Conservation (phyloP, 352 stramenopile species). For the Elongisporangium anandrum region DNA sequence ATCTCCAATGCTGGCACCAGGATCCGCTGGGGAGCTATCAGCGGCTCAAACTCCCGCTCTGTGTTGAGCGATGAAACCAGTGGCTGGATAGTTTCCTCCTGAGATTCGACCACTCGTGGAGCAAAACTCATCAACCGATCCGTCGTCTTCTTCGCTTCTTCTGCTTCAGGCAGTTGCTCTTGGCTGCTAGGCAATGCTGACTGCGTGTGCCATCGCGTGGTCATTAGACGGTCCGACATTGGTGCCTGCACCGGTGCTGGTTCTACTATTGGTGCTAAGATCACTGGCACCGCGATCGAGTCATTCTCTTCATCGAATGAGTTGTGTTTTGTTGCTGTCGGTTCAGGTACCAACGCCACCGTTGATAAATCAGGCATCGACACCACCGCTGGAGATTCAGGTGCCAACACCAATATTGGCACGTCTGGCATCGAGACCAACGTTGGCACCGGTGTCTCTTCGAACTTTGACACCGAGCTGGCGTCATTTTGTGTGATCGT, state of each 20-base stretch:
- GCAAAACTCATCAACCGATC: neutral
- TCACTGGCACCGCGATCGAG: neutral
- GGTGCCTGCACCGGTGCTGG: neutral
- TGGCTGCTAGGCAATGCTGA: neutral
- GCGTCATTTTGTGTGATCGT: no score
- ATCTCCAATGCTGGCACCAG: neutral
- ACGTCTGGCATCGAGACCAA: neutral
- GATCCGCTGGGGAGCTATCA: neutral
- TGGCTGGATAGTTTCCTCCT: neutral
- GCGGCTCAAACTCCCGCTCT: neutral
- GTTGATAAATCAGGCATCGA: no score
- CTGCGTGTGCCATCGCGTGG: neutral
- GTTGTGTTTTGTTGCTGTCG: neutral
- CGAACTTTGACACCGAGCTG: neutral
- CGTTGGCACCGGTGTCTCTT: neutral
- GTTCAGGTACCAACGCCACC: no score
- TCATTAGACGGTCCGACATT: neutral
- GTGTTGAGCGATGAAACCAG: neutral
- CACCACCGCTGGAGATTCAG: no score
- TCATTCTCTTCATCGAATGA: neutral
- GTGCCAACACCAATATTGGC: no score
- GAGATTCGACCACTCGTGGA: neutral
- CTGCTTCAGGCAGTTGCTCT: no score
- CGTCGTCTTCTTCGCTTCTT: neutral
- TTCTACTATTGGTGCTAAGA: neutral